Conservation (phyloP, 2,329 filamentous ascomycete species). For the Helminthosporium solani region DNA sequence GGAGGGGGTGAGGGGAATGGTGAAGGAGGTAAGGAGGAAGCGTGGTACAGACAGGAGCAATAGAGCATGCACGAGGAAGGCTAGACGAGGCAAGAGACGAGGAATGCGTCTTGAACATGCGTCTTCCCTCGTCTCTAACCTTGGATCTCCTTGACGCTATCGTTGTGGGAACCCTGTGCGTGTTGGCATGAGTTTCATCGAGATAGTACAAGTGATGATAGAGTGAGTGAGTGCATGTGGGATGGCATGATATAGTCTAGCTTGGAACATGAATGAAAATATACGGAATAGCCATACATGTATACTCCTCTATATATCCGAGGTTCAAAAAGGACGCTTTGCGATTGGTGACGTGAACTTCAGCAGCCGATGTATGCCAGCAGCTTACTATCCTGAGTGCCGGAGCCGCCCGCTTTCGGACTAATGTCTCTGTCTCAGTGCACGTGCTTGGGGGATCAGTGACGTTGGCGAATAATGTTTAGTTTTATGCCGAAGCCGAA, state of each 20-base stretch:
- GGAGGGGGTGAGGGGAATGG: constrained; percentile 2
- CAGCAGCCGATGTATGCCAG: too few relatives aligned
- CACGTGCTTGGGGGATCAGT: constrained; percentile 10
- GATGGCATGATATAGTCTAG: background rate
- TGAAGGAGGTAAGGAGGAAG: constrained; percentile 2
- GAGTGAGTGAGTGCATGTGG: background rate
- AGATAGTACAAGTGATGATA: background rate
- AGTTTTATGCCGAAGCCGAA: background rate
- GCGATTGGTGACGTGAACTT: too few relatives aligned
- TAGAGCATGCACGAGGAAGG: background rate
- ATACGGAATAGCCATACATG: constrained; percentile 8
- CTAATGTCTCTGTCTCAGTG: background rate
- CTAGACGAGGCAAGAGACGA: background rate
- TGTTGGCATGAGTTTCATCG: background rate
- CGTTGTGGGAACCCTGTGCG: background rate
- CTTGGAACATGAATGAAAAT: constrained; percentile 1
- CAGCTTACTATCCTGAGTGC: too few relatives aligned
- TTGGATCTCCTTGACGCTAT: background rate
- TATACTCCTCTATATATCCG: too few relatives aligned
- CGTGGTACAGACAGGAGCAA: background rate
- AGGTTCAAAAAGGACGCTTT: too few relatives aligned
- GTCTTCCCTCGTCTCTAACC: constrained; percentile 2
- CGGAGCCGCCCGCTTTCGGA: background rate
- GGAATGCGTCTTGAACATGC: too few relatives aligned
- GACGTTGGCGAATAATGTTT: constrained; percentile 11